Base-by-base conservation (phyloP, 2,329 filamentous ascomycete species). In the Rhynchosporium agropyri region DNA sequence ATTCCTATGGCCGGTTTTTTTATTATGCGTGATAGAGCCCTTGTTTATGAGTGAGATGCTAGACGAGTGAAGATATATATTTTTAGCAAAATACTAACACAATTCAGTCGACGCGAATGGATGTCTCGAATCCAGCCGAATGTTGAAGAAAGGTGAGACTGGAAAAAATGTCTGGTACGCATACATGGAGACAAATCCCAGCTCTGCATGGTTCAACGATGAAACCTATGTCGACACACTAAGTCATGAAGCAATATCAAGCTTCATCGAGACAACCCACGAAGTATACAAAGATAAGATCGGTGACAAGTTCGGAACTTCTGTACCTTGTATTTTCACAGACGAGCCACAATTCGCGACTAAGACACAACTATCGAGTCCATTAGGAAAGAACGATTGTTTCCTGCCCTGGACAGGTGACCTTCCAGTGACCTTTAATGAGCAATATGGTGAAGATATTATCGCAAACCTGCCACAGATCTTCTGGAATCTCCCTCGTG, bases 291-390 rank as follows among this genome's bases (percentile, higher is more conserved):
- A 74, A 61, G 56, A 63, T 7, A 69, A 68, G 43, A 59, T 74
- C 7, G 71, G 70, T 26, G 69, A 73, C 48, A 70, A 67, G 20
- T 75, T 75, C 49, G 73, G 73, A 0, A 66, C 65, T 1, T 66
- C 63, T 2, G 67, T 75, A 4, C 74, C 74, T 1, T 74, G 72
- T 49, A 75, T 74, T 15, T 75, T 74, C 28, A 75, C 72, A 3
- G 74, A 75, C 53, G 73, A 75, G 43, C 73, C 74, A 1, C 73
- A 74, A 60, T 74, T 75, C 28, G 68, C 73, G 3, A 71, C 66
- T 3, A 75, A 75, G 61, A 73, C 67, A 7, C 69, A 70, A 26
- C 65, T 75, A 0, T 67, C 67, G 9, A 68, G 67, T 49, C 71
- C 74, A 0, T 61, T 55, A 45, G 64, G 64, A 5, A 40, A 46